Evolutionary conservation across 2,329 filamentous ascomycete species (phyloP).

Genomic region (Plenodomus biglobosus): DNA sequence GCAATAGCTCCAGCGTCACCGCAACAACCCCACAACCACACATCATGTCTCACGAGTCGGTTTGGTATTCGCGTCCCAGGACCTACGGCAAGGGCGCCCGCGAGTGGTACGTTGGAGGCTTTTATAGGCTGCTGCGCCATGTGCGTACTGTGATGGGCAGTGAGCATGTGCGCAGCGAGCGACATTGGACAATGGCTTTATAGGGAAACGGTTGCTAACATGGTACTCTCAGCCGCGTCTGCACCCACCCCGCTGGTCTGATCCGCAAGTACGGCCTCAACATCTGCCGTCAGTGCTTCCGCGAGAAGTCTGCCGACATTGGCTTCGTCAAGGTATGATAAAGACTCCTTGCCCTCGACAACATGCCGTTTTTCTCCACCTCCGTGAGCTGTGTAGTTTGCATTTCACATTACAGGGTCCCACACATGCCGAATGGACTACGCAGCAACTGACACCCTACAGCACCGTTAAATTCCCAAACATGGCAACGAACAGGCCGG

Average conservation of each 20-base stretch:
- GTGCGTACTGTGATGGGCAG: conserved; percentile 25
- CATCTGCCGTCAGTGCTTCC: conserved; percentile 72
- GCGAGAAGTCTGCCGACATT: conserved; percentile 68
- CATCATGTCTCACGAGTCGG: conserved; percentile 87
- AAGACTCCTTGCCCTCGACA: not conserved
- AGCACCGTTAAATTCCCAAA: conserved; percentile 40
- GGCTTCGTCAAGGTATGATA: conserved; percentile 67
- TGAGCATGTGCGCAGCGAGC: not conserved
- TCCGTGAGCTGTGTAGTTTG: not conserved
- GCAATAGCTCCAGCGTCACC: conserved; percentile 22
- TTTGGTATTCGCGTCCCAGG: conserved; percentile 98
- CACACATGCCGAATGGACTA: not conserved
- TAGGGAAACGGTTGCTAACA: conserved; percentile 28
- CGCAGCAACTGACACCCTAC: conserved; percentile 11
- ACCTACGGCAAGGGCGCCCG: conserved; percentile 96
- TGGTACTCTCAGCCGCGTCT: conserved; percentile 64
- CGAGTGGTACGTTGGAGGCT: conserved; percentile 70
- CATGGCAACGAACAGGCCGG: conserved; percentile 12
- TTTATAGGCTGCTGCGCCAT: not conserved
- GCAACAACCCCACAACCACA: conserved; percentile 44
- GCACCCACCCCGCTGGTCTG: conserved; percentile 96
- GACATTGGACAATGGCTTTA: conserved; percentile 3
- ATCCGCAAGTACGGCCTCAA: conserved; percentile 99
- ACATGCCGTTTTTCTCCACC: not conserved
- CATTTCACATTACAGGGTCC: not conserved